Percentiles rank a stretch among this genome's conserved stretches.
phyloP scores from a whole-genome alignment of 1,284 basidiomycete genomes.

The Cutaneotrichosporon sp. region DNA sequence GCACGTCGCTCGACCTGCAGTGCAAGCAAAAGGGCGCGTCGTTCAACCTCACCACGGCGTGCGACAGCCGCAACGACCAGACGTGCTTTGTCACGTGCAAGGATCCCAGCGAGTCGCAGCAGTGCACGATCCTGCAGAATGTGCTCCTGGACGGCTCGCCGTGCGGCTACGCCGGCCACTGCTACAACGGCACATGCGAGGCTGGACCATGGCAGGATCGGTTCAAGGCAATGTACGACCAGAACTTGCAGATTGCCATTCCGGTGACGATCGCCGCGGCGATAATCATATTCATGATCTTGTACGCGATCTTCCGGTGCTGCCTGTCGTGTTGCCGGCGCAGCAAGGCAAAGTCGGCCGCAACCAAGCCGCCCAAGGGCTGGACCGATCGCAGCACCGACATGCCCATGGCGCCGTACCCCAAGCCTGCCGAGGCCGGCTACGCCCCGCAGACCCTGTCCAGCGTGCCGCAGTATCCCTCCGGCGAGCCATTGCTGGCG shows the following conservation, averaged over 20 bases:
- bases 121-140: conserved; percentile 71
- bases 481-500: no score
- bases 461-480: no score
- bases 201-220: conserved; percentile 60
- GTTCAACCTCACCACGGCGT: conserved; percentile 63
- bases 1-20: conserved; percentile 74
- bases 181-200: conserved; percentile 61
- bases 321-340: conserved; percentile 3
- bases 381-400: conserved; percentile 15
- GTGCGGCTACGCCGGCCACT: conserved; percentile 74
- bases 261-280: conserved; percentile 70
- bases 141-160: conserved; percentile 76
- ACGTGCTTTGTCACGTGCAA: conserved; percentile 75
- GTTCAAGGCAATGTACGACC: conserved; percentile 62
- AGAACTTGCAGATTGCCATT: conserved; percentile 73
- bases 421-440: neutral
- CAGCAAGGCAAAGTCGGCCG: neutral
- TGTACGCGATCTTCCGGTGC: conserved; percentile 12
- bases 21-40: conserved; percentile 68
- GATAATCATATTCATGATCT: conserved; percentile 50
- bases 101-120: conserved; percentile 58
- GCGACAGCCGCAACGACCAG: conserved; percentile 60
- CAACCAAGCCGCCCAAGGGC: neutral
- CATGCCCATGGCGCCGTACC: conserved; percentile 18
- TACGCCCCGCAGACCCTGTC: no score